phyloP scores from a whole-genome alignment of 2,329 filamentous ascomycete species.

The Colletotrichum sojae region DNA sequence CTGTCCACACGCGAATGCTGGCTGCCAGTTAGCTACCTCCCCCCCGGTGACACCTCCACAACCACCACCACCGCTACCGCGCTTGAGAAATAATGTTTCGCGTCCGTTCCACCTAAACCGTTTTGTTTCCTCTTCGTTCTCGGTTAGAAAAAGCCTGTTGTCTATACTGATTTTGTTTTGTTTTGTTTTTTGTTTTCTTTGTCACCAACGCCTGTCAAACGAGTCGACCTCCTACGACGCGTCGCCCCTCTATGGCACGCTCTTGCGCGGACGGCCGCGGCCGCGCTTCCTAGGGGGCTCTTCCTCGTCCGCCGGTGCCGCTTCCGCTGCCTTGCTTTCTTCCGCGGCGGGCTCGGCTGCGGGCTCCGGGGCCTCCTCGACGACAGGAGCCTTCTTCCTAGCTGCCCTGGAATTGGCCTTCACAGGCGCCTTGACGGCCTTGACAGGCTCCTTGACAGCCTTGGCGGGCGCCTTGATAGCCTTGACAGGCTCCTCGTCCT shows the following conservation, averaged over 20 bases:
- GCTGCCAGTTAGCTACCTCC: too few species aligned
- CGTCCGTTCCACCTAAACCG: too few species aligned
- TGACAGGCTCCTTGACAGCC: too few species aligned
- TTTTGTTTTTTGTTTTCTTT: neutral
- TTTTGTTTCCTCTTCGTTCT: too few species aligned
- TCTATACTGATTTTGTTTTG: too few species aligned
- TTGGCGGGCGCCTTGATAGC: neutral
- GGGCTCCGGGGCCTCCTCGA: neutral
- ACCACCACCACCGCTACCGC: too few species aligned
- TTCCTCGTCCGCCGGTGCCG: slow-evolving; percentile 12
- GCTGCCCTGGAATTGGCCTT: neutral
- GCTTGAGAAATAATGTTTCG: too few species aligned
- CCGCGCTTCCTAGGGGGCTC: slow-evolving; percentile 36
- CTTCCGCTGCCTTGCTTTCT: neutral
- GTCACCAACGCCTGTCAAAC: too few species aligned
- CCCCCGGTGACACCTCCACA: too few species aligned
- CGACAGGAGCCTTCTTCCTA: neutral
- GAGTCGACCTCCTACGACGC: too few species aligned
- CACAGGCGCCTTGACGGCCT: neutral
- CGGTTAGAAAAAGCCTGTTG: too few species aligned
- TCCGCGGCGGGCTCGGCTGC: neutral
- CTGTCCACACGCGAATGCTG: too few species aligned
- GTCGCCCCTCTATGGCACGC: neutral
- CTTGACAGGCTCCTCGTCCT: neutral
- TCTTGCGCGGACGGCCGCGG: slow-evolving; percentile 33